These are phyloP conservation scores for Heimioporus punctisporus DNA, from an alignment of 1,284 basidiomycete species.

Conservation along the genomic window DNA sequence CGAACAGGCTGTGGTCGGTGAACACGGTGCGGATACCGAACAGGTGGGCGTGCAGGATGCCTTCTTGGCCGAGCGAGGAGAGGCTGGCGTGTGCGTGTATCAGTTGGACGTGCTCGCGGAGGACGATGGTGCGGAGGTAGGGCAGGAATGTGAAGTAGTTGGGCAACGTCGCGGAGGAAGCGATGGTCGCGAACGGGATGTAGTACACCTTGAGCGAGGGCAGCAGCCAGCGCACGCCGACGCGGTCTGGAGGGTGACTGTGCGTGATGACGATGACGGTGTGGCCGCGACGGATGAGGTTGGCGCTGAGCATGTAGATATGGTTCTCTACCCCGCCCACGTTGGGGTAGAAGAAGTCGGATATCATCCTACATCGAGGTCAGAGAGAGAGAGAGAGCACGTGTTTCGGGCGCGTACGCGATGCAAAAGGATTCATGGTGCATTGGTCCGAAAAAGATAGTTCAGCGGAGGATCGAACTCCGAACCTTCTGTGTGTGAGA, in stretches of 20 bases:
- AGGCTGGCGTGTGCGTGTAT: slow-evolving; percentile 95
- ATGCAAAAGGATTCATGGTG: no score
- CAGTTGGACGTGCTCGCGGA: slow-evolving; percentile 87
- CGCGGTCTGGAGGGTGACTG: slow-evolving; percentile 82
- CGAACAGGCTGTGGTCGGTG: slow-evolving; percentile 97
- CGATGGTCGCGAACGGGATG: slow-evolving; percentile 87
- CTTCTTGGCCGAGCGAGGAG: slow-evolving; percentile 92
- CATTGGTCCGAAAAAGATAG: slow-evolving; percentile 36
- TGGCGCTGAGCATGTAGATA: slow-evolving; percentile 92
- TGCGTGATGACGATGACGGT: slow-evolving; percentile 97
- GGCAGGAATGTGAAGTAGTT: slow-evolving; percentile 95
- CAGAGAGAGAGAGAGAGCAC: not conserved
- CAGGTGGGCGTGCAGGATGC: slow-evolving; percentile 85
- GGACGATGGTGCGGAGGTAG: slow-evolving; percentile 86
- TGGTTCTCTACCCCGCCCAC: slow-evolving; percentile 98
- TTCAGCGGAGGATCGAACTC: slow-evolving; percentile 47
- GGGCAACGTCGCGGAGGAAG: slow-evolving; percentile 91
- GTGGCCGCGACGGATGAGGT: slow-evolving; percentile 84
- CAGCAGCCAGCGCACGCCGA: slow-evolving; percentile 87
- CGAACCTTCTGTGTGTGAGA: slow-evolving; percentile 48
- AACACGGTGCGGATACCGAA: slow-evolving; percentile 90
- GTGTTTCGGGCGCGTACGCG: slow-evolving; percentile 20
- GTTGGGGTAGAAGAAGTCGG: slow-evolving; percentile 96
- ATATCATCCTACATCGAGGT: slow-evolving; percentile 75
- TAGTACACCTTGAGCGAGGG: slow-evolving; percentile 95